Percentiles rank a stretch among this genome's conserved stretches.
Conservation (phyloP, 2,329 filamentous ascomycete genomes). For the Tetracladium maxilliforme region DNA sequence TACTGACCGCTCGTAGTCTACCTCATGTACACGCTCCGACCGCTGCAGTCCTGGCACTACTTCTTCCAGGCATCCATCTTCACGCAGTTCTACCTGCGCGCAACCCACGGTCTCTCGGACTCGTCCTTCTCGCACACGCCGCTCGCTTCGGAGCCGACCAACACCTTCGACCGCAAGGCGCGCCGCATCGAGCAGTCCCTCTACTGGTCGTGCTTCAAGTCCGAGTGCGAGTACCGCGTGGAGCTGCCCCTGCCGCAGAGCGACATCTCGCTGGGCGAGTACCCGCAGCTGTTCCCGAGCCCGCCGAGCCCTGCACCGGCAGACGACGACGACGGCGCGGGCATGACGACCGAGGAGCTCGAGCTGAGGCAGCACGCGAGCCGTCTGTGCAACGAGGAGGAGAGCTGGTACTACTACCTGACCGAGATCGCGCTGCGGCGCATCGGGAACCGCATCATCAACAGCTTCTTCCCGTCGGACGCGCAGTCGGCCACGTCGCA, state of each 20-base stretch:
- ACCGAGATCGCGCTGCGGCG: constrained; percentile 24
- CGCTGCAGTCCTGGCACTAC: constrained; percentile 20
- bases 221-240: constrained; percentile 23
- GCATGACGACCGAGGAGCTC: no score
- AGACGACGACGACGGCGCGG: no score
- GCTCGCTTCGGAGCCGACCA: no score
- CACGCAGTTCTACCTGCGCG: constrained; percentile 18
- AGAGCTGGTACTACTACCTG: constrained; percentile 27
- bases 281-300: constrained; percentile 16
- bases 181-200: constrained; percentile 21
- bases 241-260: constrained; percentile 21
- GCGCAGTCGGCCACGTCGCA: no score
- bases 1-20: constrained; percentile 19
- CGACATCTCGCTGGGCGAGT: constrained; percentile 17
- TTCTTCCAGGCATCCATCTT: constrained; percentile 16
- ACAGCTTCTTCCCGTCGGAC: constrained; percentile 13
- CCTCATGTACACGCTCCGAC: constrained; percentile 22
- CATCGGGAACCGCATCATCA: constrained; percentile 24
- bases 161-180: no score
- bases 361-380: no score
- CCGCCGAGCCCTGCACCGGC: no score
- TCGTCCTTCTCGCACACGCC: no score
- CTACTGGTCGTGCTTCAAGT: constrained; percentile 28
- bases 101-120: no score
- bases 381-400: constrained; percentile 17